Conservation (phyloP, 2,329 filamentous ascomycete species). For the Xylaria digitata region DNA sequence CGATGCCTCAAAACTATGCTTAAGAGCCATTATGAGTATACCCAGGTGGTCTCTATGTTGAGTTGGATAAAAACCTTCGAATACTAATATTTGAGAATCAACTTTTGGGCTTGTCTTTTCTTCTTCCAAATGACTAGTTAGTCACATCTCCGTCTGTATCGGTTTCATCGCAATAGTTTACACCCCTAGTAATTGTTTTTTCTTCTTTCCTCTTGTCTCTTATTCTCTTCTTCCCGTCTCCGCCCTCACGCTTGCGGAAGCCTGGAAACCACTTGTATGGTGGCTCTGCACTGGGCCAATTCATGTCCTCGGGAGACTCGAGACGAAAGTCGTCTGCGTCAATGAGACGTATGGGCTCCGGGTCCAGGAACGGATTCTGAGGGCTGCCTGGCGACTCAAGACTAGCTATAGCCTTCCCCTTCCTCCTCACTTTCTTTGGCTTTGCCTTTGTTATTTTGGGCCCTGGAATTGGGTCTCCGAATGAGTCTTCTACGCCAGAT, state of each 20-base stretch:
- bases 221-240: neutral
- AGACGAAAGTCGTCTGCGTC: slow-evolving; percentile 34
- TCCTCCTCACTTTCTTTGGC: slow-evolving; percentile 16
- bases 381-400: neutral
- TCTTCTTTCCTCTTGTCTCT: neutral
- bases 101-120: neutral
- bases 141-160: neutral
- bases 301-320: neutral
- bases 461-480: slow-evolving; percentile 21
- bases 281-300: neutral
- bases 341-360: slow-evolving; percentile 30
- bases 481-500: slow-evolving; percentile 8
- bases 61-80: neutral
- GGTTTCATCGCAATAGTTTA: neutral
- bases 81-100: slow-evolving; percentile 8
- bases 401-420: neutral
- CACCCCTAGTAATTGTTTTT: neutral
- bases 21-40: neutral
- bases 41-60: neutral
- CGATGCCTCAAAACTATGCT: too few relatives aligned
- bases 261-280: too few relatives aligned
- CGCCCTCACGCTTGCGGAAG: neutral
- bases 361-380: slow-evolving; percentile 27
- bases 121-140: neutral
- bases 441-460: neutral